Base-by-base conservation (phyloP, 2,329 filamentous ascomycete species). In the Colletotrichum euphorbiae region DNA sequence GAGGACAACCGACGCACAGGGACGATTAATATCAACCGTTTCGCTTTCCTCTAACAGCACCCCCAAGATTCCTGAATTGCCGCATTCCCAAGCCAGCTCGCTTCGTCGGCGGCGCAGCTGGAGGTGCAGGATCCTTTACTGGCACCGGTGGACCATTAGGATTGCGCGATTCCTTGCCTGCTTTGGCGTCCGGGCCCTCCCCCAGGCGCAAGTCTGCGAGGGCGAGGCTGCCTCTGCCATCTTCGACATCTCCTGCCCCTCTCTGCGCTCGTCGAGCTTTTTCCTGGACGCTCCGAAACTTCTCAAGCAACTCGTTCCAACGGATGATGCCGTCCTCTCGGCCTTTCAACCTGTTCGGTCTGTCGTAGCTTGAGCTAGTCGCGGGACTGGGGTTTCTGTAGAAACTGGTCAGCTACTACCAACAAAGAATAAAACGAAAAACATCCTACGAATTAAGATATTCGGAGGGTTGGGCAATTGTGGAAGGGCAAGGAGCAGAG, bases 281-380 rank as follows among this genome's bases (percentile, higher is more conserved):
- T 73, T 99, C 96, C 76, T 99, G 96, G 2, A 97, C 95, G 59
- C 86, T 89, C 72, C 93, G 92, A 80, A 99, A 99, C 76, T 98
- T 97, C 71, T 99, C 96, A 5, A 99, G 86, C 40, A 99, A 85
- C 73, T 99, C 96, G 3, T 87, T 89, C 96, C 96, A 99, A 62
- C 92, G 91, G 73, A 99, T 97, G 38, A 89, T 90, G 61, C 88
- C 89, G 62, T 98, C 94, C 71, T 97, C 93, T 62, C 94, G 87
- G 55, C 87, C 89, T 77, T 88, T 98, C 85, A 98, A 85, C 69
- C 94, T 86, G 72, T 92, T 95, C 36, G 90, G 86, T 68, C 91
- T 85, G 73, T 94, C 91, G 78, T 91, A 93, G 71, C 82, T 86
- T 66, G 89, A 85, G 52, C 79, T 81, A 46, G 80, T 79, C 12